Evolutionary conservation across 352 stramenopile species (phyloP), one percentile per base, ranked within the genome.

Genomic region (Thraustochytrium sp.): DNA sequence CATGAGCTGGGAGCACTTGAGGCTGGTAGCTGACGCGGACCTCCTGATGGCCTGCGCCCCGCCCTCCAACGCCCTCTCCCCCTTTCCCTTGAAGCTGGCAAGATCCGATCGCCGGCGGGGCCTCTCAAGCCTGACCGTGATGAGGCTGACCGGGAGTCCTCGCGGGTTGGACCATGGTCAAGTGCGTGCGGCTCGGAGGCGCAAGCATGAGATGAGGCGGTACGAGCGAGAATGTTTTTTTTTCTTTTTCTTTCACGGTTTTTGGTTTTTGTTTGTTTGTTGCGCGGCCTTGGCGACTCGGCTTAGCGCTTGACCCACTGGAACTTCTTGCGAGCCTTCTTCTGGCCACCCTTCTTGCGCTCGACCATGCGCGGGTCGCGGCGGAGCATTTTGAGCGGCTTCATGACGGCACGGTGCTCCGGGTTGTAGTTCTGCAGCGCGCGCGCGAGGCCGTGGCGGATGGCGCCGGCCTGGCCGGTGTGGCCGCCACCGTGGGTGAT

Each of bases 251-350:
- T 49, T 49, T 16, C 42, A 16, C 42, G 5, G 5, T 16, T 49
- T 49, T 16, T 49, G 5, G 5, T 49, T 49, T 16, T 49, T 49
- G 5, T 49, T 49, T 49, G 42, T 16, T 49, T 16, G 16, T 16
- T 16, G 42, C 16, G 42, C 42, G n/a, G n/a, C n/a, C n/a, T n/a
- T n/a, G n/a, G n/a, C n/a, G n/a, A n/a, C n/a, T n/a, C n/a, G n/a
- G 34, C 4, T 26, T 96, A 99, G 93, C 96, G 95, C 90, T 98
- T 98, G 86, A 98, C 94, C 96, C 96, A 99, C 90, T 98, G 95
- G 87, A 96, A 96, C 87, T 94, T 93, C 92, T 98, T 98, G 85
- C 96, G 92, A 4, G 96, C 95, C 90, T 99, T 99, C 42, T 92
- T 89, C 85, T 94, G 93, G 82, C 96, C 96, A 44, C 94, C 77